These are phyloP conservation scores for Isabelozyma gotoi DNA, from an alignment of 805 yeast genomes.

Conservation along the genomic window DNA sequence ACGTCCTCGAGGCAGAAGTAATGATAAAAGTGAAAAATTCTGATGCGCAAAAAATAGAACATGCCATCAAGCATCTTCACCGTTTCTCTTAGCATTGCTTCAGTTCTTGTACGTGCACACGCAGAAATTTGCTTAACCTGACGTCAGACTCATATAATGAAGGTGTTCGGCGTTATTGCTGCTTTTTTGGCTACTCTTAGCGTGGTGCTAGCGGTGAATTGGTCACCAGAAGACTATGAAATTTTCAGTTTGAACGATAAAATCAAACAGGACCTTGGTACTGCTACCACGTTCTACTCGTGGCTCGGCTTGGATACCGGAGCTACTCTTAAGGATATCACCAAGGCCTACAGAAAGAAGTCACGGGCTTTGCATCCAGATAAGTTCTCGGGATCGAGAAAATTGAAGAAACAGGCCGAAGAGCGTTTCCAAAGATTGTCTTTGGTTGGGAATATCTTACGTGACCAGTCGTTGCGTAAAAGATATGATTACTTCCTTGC, in stretches of 20 bases:
- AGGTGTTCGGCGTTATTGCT: neutral
- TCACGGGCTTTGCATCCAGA: slow-evolving; percentile 86
- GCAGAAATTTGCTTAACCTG: no score
- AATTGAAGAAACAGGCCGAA: slow-evolving; percentile 49
- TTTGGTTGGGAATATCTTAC: slow-evolving; percentile 68
- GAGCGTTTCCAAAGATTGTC: slow-evolving; percentile 79
- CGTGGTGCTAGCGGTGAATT: slow-evolving; percentile 33
- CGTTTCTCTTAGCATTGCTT: no score
- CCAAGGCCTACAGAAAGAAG: slow-evolving; percentile 65
- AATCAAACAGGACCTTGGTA: slow-evolving; percentile 61
- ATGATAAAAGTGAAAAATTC: no score
- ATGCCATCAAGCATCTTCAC: no score
- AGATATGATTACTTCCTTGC: slow-evolving; percentile 82
- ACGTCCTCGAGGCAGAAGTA: no score
- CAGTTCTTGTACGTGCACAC: no score
- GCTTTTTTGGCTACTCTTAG: neutral
- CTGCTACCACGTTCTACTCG: slow-evolving; percentile 62
- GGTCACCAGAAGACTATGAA: slow-evolving; percentile 75
- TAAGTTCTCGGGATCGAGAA: slow-evolving; percentile 42
- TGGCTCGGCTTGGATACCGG: slow-evolving; percentile 57
- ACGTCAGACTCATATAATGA: no score
- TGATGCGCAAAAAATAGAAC: no score
- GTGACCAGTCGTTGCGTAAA: slow-evolving; percentile 52
- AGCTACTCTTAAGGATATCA: slow-evolving; percentile 53
- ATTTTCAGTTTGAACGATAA: slow-evolving; percentile 72